These are phyloP conservation scores for Capsicum pubescens DNA, from an alignment of 257 asterid genomes.

Conservation along the genomic window DNA sequence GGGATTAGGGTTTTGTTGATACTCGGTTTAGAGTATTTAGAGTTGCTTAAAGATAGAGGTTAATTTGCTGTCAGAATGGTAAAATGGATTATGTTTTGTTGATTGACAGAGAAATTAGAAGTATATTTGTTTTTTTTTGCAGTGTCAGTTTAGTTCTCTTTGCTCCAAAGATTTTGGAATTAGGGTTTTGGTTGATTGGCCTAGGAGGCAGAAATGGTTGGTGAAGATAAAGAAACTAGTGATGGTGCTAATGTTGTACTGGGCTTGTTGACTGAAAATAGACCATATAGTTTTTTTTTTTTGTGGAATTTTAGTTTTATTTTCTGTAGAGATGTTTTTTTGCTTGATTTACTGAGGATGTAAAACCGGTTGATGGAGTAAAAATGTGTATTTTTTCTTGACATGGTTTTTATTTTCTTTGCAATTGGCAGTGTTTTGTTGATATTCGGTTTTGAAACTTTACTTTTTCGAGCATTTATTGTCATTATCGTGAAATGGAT, in stretches of 20 bases:
- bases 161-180: conserved; percentile 15
- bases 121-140: conserved; percentile 35
- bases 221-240: conserved; percentile 41
- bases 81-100: conserved; percentile 30
- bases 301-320: conserved; percentile 33
- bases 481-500: conserved; percentile 13
- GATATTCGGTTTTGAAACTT: neutral
- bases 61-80: neutral
- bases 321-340: conserved; percentile 4
- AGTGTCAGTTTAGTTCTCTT: conserved; percentile 28
- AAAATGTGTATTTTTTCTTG: neutral
- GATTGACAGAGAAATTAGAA: conserved; percentile 40
- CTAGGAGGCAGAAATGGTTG: conserved; percentile 46
- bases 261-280: conserved; percentile 30
- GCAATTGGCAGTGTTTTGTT: neutral
- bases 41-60: too few species aligned
- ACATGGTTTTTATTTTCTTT: neutral
- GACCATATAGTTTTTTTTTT: neutral
- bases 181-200: conserved; percentile 27
- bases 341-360: neutral
- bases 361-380: conserved; percentile 48
- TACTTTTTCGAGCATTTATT: neutral
- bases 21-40: neutral
- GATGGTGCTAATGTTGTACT: conserved; percentile 39
- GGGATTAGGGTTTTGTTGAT: neutral